Evolutionary conservation across 2,329 filamentous ascomycete species (phyloP).

Genomic region (Cryphonectria parasitica): DNA sequence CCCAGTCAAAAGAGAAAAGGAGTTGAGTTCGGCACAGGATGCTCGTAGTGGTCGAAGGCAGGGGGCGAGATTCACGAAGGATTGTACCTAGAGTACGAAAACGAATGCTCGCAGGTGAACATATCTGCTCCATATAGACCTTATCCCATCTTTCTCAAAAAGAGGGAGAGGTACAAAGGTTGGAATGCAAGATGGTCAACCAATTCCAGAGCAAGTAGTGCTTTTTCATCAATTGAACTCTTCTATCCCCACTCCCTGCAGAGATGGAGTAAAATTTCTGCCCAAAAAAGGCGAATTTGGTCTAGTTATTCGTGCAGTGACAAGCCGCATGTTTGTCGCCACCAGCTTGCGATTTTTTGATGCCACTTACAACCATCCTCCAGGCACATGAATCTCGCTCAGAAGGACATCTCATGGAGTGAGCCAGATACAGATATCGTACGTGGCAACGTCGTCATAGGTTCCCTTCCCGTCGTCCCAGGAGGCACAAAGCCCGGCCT

Average conservation of each 20-base stretch:
- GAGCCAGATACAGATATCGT: slow-evolving; percentile 23
- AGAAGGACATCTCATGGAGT: not conserved
- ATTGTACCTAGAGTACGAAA: not conserved
- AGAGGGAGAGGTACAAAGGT: not conserved
- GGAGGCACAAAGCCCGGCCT: slow-evolving; percentile 25
- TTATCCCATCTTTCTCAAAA: not conserved
- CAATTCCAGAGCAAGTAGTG: not conserved
- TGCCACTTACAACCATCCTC: slow-evolving; percentile 18
- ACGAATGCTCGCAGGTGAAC: not conserved
- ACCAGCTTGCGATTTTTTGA: slow-evolving; percentile 26
- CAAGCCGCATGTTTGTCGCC: slow-evolving; percentile 22
- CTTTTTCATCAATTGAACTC: no score
- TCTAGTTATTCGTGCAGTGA: slow-evolving; percentile 30
- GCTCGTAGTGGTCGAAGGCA: not conserved
- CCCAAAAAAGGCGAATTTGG: slow-evolving; percentile 30
- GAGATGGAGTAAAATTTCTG: slow-evolving; percentile 24
- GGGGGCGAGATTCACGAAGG: not conserved
- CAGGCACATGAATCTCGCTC: slow-evolving; percentile 19
- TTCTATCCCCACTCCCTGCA: slow-evolving; percentile 15
- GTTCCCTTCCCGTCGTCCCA: slow-evolving; percentile 23
- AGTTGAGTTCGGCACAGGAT: not conserved
- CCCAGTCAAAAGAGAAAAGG: not conserved
- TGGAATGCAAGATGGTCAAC: not conserved
- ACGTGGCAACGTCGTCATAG: slow-evolving; percentile 25
- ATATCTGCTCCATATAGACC: not conserved